A percentile compares a stretch with the other conserved stretches of the same genome.
These are phyloP conservation scores for Suhomyces bokatorum DNA, from an alignment of 1,139 yeast species.

Conservation along the genomic window DNA sequence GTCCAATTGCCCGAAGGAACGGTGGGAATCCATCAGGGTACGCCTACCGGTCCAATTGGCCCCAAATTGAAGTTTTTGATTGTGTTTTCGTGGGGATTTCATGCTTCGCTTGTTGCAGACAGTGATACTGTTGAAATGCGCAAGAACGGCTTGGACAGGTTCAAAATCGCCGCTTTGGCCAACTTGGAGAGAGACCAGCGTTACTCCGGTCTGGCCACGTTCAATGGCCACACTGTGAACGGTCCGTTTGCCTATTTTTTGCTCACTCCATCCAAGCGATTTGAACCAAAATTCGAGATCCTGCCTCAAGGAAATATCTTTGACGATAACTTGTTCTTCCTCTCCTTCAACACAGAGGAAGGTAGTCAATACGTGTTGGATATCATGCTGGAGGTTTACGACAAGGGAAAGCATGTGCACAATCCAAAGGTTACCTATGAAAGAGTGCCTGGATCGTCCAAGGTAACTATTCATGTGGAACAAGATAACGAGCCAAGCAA, in stretches of 20 bases:
- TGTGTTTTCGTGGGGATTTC: constrained; percentile 83
- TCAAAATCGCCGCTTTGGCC: constrained; percentile 63
- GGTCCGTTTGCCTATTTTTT: constrained; percentile 68
- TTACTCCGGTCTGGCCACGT: constrained; percentile 45
- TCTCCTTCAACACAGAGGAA: constrained; percentile 50
- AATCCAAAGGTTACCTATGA: constrained; percentile 48
- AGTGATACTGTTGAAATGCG: constrained; percentile 71
- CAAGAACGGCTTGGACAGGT: constrained; percentile 63
- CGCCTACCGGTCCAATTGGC: constrained; percentile 16
- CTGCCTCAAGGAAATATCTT: constrained; percentile 68
- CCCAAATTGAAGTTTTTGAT: constrained; percentile 52
- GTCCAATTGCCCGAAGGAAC: constrained; percentile 55
- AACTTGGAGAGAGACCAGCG: constrained; percentile 51
- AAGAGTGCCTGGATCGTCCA: constrained; percentile 27
- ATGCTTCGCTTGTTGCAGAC: constrained; percentile 80
- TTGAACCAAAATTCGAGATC: constrained; percentile 70
- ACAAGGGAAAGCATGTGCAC: constrained; percentile 53
- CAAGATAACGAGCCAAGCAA: constrained; percentile 20
- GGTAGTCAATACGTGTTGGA: constrained; percentile 43
- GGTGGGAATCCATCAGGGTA: constrained; percentile 26
- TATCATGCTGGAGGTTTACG: constrained; percentile 61
- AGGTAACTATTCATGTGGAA: constrained; percentile 27
- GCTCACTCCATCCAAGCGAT: constrained; percentile 57
- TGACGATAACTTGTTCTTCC: constrained; percentile 50
- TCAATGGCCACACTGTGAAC: constrained; percentile 16